A percentile compares a stretch with the other conserved stretches of the same genome.
Conservation (phyloP, 345 rosid species). For the Geranium brycei region DNA sequence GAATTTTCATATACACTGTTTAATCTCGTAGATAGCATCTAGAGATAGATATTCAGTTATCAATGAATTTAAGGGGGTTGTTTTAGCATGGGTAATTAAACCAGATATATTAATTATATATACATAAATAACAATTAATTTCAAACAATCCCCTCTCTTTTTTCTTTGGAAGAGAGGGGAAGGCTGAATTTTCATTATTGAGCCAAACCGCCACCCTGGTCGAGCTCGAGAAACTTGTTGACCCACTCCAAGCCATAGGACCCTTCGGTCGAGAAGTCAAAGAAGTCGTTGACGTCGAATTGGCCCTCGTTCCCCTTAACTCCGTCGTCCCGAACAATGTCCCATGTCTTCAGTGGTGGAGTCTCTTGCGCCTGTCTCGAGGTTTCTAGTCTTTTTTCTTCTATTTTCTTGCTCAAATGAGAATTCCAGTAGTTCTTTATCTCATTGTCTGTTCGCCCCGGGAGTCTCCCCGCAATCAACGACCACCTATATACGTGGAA, state of each 20-base stretch:
- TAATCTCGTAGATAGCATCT: no score
- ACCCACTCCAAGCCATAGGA: constrained; percentile 34
- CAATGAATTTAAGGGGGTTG: no score
- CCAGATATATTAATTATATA: no score
- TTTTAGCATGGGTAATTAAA: no score
- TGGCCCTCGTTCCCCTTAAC: constrained; percentile 7
- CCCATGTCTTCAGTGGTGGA: neutral
- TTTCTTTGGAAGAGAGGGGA: neutral
- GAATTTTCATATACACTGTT: no score
- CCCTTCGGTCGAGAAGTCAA: constrained; percentile 29
- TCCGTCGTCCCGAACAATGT: neutral
- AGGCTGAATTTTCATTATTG: neutral
- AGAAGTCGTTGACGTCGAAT: constrained; percentile 22
- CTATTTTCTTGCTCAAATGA: constrained; percentile 46
- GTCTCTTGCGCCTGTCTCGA: neutral
- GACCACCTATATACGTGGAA: constrained; percentile 35
- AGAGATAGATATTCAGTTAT: no score
- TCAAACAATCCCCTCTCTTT: no score
- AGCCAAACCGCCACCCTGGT: constrained; percentile 12
- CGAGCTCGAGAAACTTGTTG: constrained; percentile 28
- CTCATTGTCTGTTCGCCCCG: constrained; percentile 62
- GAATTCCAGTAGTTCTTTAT: constrained; percentile 66
- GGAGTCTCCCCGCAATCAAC: constrained; percentile 58
- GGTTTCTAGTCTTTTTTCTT: constrained; percentile 14
- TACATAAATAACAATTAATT: no score